These are phyloP conservation scores for Anisodus tanguticus DNA, from an alignment of 257 asterid species.

Conservation along the genomic window DNA sequence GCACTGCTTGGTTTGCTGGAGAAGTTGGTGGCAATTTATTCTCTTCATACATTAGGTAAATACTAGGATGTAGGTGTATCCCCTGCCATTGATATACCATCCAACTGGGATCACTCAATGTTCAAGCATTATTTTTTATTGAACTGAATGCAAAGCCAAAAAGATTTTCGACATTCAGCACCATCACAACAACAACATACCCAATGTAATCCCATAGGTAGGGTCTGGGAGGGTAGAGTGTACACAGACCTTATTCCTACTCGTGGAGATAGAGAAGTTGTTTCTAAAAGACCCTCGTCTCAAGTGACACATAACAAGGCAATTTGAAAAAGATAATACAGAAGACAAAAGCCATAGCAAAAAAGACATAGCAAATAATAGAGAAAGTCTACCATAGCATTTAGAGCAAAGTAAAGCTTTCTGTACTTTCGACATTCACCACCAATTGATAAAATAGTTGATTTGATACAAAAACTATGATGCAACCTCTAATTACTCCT, in stretches of 20 bases:
- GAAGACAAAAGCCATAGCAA: too few species aligned
- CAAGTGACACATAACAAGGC: too few species aligned
- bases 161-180: background rate
- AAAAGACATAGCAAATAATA: too few species aligned
- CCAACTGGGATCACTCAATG: constrained; percentile 23
- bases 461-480: constrained; percentile 12
- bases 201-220: too few species aligned
- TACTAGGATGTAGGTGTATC: constrained; percentile 97
- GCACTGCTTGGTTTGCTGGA: constrained; percentile 55
- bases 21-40: constrained; percentile 53
- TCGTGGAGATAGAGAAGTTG: too few species aligned
- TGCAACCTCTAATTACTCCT: background rate
- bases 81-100: constrained; percentile 63
- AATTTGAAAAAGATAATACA: too few species aligned
- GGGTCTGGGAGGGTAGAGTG: too few species aligned
- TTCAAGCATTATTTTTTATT: background rate
- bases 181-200: background rate
- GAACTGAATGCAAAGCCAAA: background rate
- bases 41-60: constrained; percentile 92
- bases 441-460: background rate
- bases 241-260: too few species aligned
- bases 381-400: too few species aligned
- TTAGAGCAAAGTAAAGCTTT: too few species aligned
- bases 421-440: background rate
- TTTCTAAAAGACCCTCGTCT: too few species aligned